A percentile compares a stretch with the other conserved stretches of the same genome.
phyloP scores from a whole-genome alignment of 768 basidiomycete species.

The Ephemerocybe angulata region DNA sequence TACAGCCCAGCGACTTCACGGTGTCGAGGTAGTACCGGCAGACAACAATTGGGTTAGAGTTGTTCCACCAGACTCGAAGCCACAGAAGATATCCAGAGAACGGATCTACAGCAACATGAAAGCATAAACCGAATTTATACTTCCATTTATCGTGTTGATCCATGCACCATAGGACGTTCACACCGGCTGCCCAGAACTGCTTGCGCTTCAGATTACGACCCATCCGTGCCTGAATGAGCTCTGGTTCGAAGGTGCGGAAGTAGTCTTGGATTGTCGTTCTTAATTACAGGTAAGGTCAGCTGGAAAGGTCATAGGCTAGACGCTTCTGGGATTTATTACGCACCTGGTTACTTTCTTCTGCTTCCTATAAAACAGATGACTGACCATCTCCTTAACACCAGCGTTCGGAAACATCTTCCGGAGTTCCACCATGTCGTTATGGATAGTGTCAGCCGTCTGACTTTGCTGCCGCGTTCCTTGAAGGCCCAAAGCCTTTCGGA shows the following conservation, averaged over 20 bases:
- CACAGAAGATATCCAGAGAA: slow-evolving; percentile 30
- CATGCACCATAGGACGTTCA: slow-evolving; percentile 33
- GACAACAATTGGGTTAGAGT: slow-evolving; percentile 33
- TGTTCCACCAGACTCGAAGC: slow-evolving; percentile 42
- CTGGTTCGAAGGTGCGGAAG: slow-evolving; percentile 6
- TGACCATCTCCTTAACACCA: neutral
- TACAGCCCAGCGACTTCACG: slow-evolving; percentile 15
- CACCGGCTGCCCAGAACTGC: slow-evolving; percentile 37
- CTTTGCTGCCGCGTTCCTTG: neutral
- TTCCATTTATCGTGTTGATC: slow-evolving; percentile 50
- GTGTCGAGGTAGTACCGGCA: slow-evolving; percentile 31
- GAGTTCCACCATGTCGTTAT: neutral
- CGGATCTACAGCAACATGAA: slow-evolving; percentile 35
- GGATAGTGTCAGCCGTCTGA: neutral
- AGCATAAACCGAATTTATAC: slow-evolving; percentile 29
- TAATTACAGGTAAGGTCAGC: neutral
- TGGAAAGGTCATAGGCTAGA: neutral
- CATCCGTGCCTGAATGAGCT: slow-evolving; percentile 17
- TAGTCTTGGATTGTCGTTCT: neutral
- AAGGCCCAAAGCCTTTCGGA: too few species aligned
- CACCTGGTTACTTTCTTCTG: neutral
- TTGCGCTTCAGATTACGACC: slow-evolving; percentile 21
- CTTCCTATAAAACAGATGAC: neutral
- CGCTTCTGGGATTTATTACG: neutral
- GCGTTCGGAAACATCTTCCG: neutral